phyloP scores from a whole-genome alignment of 768 basidiomycete species.

The Rhizopogon roseolus region DNA sequence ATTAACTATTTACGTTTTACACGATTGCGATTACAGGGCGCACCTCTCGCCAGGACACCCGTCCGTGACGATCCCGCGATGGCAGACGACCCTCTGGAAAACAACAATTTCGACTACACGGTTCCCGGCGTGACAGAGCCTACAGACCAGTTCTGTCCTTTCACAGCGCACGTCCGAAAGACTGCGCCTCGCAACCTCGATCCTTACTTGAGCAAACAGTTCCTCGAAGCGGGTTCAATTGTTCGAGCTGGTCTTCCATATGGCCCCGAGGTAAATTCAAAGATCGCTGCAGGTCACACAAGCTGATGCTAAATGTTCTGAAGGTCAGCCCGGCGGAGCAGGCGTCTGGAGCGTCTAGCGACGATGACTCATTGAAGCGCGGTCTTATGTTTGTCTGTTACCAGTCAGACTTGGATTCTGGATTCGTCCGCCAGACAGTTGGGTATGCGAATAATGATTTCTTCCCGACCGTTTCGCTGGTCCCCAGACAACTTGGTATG shows the following conservation, averaged over 20 bases:
- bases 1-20: not conserved
- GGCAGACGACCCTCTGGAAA: slow-evolving; percentile 31
- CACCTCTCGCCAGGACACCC: slow-evolving; percentile 42
- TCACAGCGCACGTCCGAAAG: slow-evolving; percentile 45
- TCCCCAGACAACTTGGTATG: slow-evolving; percentile 14
- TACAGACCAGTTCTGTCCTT: slow-evolving; percentile 29
- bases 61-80: slow-evolving; percentile 36
- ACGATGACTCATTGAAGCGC: not conserved
- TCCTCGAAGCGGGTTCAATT: slow-evolving; percentile 18
- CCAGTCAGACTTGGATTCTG: slow-evolving; percentile 32
- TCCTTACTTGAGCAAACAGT: slow-evolving; percentile 14
- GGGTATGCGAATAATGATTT: slow-evolving; percentile 17
- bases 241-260: slow-evolving; percentile 32
- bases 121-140: not conserved
- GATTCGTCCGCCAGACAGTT: slow-evolving; percentile 27
- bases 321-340: not conserved
- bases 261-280: slow-evolving; percentile 22
- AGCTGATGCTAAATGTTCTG: not conserved
- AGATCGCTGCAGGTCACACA: not conserved
- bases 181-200: slow-evolving; percentile 34
- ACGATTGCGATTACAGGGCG: slow-evolving; percentile 15
- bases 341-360: not conserved
- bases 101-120: slow-evolving; percentile 37
- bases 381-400: slow-evolving; percentile 31
- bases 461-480: slow-evolving; percentile 12